phyloP scores from a whole-genome alignment of 2,329 filamentous ascomycete genomes.

The Microascus cirrosus region DNA sequence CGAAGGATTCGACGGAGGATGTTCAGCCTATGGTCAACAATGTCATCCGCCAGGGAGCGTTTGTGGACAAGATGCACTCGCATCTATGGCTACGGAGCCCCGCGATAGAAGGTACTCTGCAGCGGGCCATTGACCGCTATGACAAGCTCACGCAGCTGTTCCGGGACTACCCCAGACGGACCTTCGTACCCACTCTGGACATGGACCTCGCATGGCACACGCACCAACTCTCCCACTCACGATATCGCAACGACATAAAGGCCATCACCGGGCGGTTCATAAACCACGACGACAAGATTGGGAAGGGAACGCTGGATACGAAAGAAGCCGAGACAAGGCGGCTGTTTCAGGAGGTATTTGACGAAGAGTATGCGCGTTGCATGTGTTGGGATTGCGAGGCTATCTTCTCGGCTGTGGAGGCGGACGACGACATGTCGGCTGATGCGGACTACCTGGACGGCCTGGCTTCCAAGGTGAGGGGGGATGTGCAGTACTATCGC shows the following conservation, averaged over 20 bases:
- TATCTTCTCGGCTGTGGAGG: conserved; percentile 13
- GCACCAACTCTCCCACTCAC: conserved; percentile 21
- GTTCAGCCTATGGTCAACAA: conserved; percentile 11
- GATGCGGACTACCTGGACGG: not conserved
- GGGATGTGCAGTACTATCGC: conserved; percentile 5
- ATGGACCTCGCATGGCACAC: conserved; percentile 33
- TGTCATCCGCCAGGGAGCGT: conserved; percentile 23
- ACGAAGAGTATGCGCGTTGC: conserved; percentile 21
- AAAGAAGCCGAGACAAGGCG: not conserved
- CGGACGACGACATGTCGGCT: not conserved
- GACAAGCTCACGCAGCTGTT: conserved; percentile 23
- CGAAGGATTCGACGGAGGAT: not conserved
- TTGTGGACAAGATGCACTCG: conserved; percentile 27
- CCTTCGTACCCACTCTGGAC: conserved; percentile 27
- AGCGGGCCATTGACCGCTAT: conserved; percentile 24
- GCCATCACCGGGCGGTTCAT: conserved; percentile 14
- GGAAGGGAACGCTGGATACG: not conserved
- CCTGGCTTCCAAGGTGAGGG: conserved; percentile 1
- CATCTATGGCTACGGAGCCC: conserved; percentile 27
- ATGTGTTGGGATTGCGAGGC: conserved; percentile 25
- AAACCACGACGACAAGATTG: conserved; percentile 25
- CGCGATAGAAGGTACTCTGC: conserved; percentile 18
- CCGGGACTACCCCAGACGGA: conserved; percentile 13
- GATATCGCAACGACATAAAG: conserved; percentile 14
- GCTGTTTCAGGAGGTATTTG: conserved; percentile 12